A percentile compares a stretch with the other conserved stretches of the same genome.
Evolutionary conservation across 371 early-diverging fungal genomes (phyloP).

Genomic region (Mucor indicus): DNA sequence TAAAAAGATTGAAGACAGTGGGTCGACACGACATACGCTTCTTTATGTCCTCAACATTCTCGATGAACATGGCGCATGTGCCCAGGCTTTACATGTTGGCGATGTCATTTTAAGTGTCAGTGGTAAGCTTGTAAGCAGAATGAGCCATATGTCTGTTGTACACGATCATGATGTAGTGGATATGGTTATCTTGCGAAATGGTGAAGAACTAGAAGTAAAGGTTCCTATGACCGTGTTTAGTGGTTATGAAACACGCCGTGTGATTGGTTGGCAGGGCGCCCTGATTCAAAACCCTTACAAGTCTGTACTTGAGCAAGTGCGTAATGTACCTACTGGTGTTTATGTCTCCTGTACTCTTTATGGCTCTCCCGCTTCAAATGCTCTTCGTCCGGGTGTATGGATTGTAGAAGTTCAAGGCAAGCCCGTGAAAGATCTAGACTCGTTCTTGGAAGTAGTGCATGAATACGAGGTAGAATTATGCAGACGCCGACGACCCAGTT

Average conservation of each 20-base stretch:
- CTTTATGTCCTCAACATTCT: conserved; percentile 68
- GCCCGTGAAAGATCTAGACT: conserved; percentile 44
- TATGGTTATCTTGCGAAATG: conserved; percentile 63
- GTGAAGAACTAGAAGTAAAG: conserved; percentile 37
- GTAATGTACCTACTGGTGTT: conserved; percentile 67
- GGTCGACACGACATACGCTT: conserved; percentile 61
- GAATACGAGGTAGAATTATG: conserved; percentile 22
- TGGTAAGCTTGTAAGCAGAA: conserved; percentile 64
- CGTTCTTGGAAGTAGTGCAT: conserved; percentile 47
- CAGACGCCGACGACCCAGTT: conserved; percentile 29
- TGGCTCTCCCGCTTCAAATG: conserved; percentile 71
- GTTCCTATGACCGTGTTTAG: conserved; percentile 59
- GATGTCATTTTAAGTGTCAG: conserved; percentile 81
- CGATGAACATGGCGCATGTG: conserved; percentile 51
- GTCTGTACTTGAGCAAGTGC: conserved; percentile 80
- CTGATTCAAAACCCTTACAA: conserved; percentile 76
- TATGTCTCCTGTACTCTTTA: conserved; percentile 74
- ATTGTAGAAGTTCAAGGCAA: conserved; percentile 63
- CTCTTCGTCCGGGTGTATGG: conserved; percentile 67
- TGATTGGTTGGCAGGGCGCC: conserved; percentile 90
- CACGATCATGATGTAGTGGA: conserved; percentile 31
- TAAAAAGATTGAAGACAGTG: conserved; percentile 63
- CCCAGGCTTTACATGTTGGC: conserved; percentile 69
- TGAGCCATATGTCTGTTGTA: conserved; percentile 48
- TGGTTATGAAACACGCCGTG: conserved; percentile 56